Conservation (phyloP, 306 rosid species). For the Luffa aegyptiaca region DNA sequence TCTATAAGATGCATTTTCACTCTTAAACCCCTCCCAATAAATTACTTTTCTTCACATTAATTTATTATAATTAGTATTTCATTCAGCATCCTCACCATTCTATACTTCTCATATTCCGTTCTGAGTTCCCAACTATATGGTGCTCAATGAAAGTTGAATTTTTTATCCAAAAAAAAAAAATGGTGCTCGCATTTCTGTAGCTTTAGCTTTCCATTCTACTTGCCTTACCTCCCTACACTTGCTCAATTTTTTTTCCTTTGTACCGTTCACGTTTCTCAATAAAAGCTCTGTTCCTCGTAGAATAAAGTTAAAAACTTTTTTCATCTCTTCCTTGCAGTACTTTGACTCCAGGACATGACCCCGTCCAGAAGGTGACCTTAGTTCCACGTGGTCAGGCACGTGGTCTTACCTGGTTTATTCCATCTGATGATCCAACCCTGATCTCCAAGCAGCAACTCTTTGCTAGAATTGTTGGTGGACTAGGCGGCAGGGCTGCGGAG, state of each 20-base stretch:
- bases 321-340: conserved; percentile 47
- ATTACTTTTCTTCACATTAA: not conserved
- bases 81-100: not conserved
- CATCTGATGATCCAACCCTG: conserved; percentile 85
- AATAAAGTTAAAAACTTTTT: not conserved
- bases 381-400: conserved; percentile 98
- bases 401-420: conserved; percentile 98
- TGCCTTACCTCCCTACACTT: not conserved
- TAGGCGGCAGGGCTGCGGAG: conserved; percentile 98
- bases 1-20: not conserved
- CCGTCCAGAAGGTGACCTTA: conserved; percentile 86
- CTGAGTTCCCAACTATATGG: not conserved
- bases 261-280: no score
- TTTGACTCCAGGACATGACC: conserved; percentile 94
- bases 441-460: conserved; percentile 96
- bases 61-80: not conserved
- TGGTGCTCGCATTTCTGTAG: not conserved
- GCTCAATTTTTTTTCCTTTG: not conserved
- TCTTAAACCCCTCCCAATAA: not conserved
- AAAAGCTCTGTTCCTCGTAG: no score
- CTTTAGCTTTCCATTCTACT: not conserved
- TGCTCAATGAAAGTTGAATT: no score
- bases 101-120: not conserved
- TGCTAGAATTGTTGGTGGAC: conserved; percentile 97
- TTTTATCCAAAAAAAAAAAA: no score